These are phyloP conservation scores for Fennellomyces sp. DNA, from an alignment of 371 early-diverging fungal genomes.

Conservation along the genomic window DNA sequence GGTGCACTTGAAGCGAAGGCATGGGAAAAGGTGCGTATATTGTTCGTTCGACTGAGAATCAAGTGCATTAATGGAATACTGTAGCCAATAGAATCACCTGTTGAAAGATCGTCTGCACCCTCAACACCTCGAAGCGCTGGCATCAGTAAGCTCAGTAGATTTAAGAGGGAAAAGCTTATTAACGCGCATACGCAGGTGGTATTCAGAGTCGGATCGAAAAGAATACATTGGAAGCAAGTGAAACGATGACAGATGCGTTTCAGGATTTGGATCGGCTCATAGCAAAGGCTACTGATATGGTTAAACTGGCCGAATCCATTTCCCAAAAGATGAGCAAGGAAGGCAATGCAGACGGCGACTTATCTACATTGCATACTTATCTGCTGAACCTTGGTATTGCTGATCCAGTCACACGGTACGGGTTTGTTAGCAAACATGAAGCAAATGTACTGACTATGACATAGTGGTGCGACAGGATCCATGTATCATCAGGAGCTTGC, in stretches of 20 bases:
- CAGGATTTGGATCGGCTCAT: conserved; percentile 84
- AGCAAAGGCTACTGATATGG: conserved; percentile 89
- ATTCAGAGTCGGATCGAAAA: conserved; percentile 75
- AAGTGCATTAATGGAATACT: not conserved
- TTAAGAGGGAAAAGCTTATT: not conserved
- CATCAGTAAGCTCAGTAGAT: conserved; percentile 35
- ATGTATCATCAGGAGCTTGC: conserved; percentile 85
- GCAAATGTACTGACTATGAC: not conserved
- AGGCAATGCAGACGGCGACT: conserved; percentile 37
- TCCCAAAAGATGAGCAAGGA: conserved; percentile 65
- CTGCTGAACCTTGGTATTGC: conserved; percentile 83
- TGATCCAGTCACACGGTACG: conserved; percentile 84
- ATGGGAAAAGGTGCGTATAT: conserved; percentile 59
- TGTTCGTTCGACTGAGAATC: no score
- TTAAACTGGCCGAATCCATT: conserved; percentile 76
- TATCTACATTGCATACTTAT: conserved; percentile 70
- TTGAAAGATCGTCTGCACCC: conserved; percentile 6
- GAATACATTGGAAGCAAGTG: conserved; percentile 62
- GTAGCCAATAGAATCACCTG: conserved; percentile 9
- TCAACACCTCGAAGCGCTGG: conserved; percentile 34
- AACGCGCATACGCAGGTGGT: conserved; percentile 49
- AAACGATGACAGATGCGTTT: conserved; percentile 81
- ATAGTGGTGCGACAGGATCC: conserved; percentile 81
- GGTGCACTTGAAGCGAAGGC: conserved; percentile 55
- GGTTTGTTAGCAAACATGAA: not conserved